Percentiles rank a stretch among this genome's conserved stretches.
Evolutionary conservation across 148 eudicot species (phyloP).

Genomic region (Persicaria tinctoria): DNA sequence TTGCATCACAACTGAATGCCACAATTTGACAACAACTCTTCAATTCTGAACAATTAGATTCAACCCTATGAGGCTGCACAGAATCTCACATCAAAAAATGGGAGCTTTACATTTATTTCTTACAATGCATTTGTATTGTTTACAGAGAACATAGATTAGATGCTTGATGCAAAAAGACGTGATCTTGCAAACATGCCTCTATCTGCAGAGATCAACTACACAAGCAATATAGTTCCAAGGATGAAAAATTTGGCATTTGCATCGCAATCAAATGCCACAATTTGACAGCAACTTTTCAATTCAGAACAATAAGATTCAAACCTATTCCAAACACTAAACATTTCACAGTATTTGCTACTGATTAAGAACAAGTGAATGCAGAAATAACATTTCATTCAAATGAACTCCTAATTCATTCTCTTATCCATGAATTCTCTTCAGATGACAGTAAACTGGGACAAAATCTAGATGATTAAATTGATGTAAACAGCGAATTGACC

Average conservation of each 20-base stretch:
- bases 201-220: neutral
- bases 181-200: neutral
- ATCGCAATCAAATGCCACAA: neutral
- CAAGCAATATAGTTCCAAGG: neutral
- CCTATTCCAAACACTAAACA: neutral
- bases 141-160: neutral
- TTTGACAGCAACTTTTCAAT: neutral
- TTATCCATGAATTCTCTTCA: neutral
- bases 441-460: neutral
- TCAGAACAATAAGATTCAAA: neutral
- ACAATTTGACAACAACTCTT: neutral
- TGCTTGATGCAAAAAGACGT: neutral
- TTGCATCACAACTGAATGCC: neutral
- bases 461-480: neutral
- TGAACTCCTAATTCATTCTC: neutral
- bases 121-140: neutral
- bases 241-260: neutral
- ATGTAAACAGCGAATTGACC: neutral
- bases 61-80: conserved; percentile 35
- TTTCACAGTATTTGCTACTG: neutral
- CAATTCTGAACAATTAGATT: neutral
- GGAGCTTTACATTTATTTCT: too few species aligned
- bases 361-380: neutral
- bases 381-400: neutral
- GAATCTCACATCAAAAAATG: conserved; percentile 8